Evolutionary conservation across 2,329 filamentous ascomycete species (phyloP).

Genomic region (Exophiala spinifera): DNA sequence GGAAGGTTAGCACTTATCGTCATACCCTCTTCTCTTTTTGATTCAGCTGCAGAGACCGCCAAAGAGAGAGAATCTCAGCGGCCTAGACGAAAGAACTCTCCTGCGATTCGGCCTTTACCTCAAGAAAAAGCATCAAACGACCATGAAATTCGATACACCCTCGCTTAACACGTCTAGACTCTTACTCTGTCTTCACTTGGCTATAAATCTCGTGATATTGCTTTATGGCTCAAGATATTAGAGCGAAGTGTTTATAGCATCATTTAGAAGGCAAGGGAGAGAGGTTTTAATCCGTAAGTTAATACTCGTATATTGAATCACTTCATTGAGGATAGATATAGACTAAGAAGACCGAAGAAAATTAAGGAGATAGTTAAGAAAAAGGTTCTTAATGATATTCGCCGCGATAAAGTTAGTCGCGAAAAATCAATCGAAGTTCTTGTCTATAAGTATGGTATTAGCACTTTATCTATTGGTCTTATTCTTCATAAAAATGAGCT

Average conservation of each 20-base stretch:
- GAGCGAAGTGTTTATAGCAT: conserved; percentile 21
- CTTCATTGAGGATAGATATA: conserved; percentile 11
- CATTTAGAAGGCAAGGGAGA: conserved; percentile 20
- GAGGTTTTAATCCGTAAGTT: conserved; percentile 7
- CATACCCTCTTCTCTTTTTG: not conserved
- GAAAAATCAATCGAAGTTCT: conserved; percentile 23
- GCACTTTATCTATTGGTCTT: not conserved
- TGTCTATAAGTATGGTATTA: conserved; percentile 12
- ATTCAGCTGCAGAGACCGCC: not conserved
- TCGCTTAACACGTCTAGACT: not conserved
- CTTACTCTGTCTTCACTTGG: not conserved
- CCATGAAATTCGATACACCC: not conserved
- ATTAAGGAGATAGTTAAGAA: not conserved
- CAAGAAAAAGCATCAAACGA: not conserved
- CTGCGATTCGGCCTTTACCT: not conserved
- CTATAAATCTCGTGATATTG: not conserved
- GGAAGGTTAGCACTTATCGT: too few relatives aligned
- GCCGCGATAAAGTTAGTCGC: conserved; percentile 3
- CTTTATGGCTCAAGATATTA: not conserved
- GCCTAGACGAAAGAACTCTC: not conserved
- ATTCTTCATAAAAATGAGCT: conserved; percentile 16
- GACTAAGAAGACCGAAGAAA: conserved; percentile 4
- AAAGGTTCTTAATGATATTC: conserved; percentile 7
- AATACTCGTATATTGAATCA: conserved; percentile 11
- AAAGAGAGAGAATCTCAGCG: not conserved